phyloP scores from a whole-genome alignment of 2,329 filamentous ascomycete species.

The Pseudogymnoascus sp. region DNA sequence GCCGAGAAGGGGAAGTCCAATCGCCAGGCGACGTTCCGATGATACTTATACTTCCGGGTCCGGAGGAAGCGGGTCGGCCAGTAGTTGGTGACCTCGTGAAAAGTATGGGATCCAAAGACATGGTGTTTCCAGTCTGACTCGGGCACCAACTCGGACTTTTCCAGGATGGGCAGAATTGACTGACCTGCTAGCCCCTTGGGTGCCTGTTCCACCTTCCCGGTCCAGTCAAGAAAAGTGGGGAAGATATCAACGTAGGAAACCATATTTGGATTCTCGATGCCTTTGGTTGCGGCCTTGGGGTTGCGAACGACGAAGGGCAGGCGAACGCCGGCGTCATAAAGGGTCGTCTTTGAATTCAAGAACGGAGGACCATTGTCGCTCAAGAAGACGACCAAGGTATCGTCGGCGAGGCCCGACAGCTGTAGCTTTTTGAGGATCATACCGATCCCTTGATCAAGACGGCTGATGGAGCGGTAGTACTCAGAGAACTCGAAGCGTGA shows the following conservation, averaged over 20 bases:
- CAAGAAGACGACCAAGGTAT: conserved; percentile 33
- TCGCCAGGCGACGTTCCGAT: conserved; percentile 42
- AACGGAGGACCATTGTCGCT: conserved; percentile 38
- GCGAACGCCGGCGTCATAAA: conserved; percentile 34
- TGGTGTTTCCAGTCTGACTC: conserved; percentile 26
- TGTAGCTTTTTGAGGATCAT: conserved; percentile 29
- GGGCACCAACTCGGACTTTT: conserved; percentile 6
- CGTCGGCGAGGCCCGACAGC: conserved; percentile 22
- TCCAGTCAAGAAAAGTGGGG: conserved; percentile 33
- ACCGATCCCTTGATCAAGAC: conserved; percentile 32
- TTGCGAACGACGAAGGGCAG: conserved; percentile 32
- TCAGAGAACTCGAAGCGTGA: conserved; percentile 25
- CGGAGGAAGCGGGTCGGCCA: conserved; percentile 43
- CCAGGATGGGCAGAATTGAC: conserved; percentile 34
- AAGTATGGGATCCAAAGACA: conserved; percentile 45
- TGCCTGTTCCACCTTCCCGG: conserved; percentile 33
- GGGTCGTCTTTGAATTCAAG: conserved; percentile 37
- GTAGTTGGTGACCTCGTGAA: conserved; percentile 44
- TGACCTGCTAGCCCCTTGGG: conserved; percentile 31
- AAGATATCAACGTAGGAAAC: conserved; percentile 35
- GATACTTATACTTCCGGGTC: conserved; percentile 39
- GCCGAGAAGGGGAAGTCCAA: conserved; percentile 43
- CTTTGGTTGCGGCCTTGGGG: conserved; percentile 21
- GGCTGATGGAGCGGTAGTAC: conserved; percentile 21
- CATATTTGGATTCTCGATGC: conserved; percentile 31